A percentile compares a stretch with the other conserved stretches of the same genome.
These are phyloP conservation scores for Fusarium sp. DNA, from an alignment of 2,329 filamentous ascomycete genomes.

Conservation along the genomic window DNA sequence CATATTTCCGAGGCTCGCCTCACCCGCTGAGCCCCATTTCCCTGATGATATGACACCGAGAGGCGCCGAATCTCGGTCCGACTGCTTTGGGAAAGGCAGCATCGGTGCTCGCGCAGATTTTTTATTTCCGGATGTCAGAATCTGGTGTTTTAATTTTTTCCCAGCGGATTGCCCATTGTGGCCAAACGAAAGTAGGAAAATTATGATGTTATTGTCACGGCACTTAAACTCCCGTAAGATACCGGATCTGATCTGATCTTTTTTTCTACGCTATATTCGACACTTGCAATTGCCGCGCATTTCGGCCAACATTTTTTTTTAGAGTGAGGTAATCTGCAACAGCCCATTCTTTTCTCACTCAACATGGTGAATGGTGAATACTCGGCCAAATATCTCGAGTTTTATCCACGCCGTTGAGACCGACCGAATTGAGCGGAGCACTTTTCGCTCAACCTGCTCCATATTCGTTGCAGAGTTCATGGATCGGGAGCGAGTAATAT, in stretches of 20 bases:
- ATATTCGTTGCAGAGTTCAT: slow-evolving; percentile 14
- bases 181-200: background rate
- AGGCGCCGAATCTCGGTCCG: slow-evolving; percentile 34
- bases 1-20: slow-evolving; percentile 34
- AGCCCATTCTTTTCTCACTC: slow-evolving; percentile 3
- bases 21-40: slow-evolving; percentile 23
- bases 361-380: slow-evolving; percentile 17
- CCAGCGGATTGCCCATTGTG: slow-evolving; percentile 12
- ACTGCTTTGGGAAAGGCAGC: slow-evolving; percentile 27
- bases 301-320: background rate
- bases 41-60: slow-evolving; percentile 34
- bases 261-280: slow-evolving; percentile 15
- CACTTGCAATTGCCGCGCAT: background rate
- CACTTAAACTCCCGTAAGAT: slow-evolving; percentile 14
- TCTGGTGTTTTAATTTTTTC: slow-evolving; percentile 17
- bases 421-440: slow-evolving; percentile 27
- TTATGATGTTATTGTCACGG: slow-evolving; percentile 31
- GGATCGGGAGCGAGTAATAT: slow-evolving; percentile 4
- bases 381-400: slow-evolving; percentile 29
- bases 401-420: slow-evolving; percentile 29
- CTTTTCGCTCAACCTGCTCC: slow-evolving; percentile 12
- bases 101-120: slow-evolving; percentile 21
- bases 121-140: slow-evolving; percentile 27
- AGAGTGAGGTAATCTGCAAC: background rate
- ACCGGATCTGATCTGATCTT: slow-evolving; percentile 27